phyloP scores from a whole-genome alignment of 257 asterid genomes.

The Nicotiana tomentosiformis region DNA sequence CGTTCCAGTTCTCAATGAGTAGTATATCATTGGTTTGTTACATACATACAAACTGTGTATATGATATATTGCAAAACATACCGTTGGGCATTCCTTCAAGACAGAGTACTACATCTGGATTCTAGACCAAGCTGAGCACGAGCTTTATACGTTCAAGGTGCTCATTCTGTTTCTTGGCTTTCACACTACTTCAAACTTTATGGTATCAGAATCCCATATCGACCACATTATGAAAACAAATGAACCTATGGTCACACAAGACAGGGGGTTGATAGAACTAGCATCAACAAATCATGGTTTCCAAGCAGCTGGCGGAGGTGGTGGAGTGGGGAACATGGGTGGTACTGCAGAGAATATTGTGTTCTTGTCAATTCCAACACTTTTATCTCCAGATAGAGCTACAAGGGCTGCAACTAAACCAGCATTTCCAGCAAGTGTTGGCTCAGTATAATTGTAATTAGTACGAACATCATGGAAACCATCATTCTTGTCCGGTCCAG shows the following conservation, averaged over 20 bases:
- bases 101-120: not conserved
- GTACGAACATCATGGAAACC: conserved; percentile 76
- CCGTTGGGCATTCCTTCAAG: not conserved
- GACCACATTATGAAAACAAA: conserved; percentile 18
- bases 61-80: conserved; percentile 3
- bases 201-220: not conserved
- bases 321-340: conserved; percentile 90
- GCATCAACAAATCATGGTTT: conserved; percentile 33
- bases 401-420: conserved; percentile 89
- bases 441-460: conserved; percentile 89
- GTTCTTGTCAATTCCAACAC: conserved; percentile 65
- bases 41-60: conserved; percentile 20
- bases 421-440: conserved; percentile 90
- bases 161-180: conserved; percentile 1
- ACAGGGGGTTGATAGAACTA: not conserved
- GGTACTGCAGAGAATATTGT: conserved; percentile 93
- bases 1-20: conserved; percentile 21
- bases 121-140: not conserved
- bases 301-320: conserved; percentile 99
- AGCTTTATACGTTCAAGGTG: conserved; percentile 8
- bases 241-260: conserved; percentile 2
- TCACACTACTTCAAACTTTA: conserved; percentile 7
- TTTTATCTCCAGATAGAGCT: conserved; percentile 69
- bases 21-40: conserved; percentile 15
- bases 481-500: conserved; percentile 89